Conservation (phyloP, 2,329 filamentous ascomycete species). For the Neopestalotiopsis clavispora region DNA sequence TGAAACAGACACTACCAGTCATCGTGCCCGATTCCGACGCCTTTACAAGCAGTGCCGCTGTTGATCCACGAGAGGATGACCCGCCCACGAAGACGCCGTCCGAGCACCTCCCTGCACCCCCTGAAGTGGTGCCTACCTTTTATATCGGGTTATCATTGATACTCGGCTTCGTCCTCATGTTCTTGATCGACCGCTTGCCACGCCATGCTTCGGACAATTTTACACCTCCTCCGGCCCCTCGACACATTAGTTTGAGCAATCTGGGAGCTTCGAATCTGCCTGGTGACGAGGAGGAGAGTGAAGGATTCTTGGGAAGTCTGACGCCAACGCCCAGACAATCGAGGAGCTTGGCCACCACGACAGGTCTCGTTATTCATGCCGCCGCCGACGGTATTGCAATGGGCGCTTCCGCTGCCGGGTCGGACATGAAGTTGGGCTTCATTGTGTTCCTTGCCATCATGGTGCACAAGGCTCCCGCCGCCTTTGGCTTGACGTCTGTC, state of each 20-base stretch:
- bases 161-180: conserved; percentile 94
- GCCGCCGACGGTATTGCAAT: conserved; percentile 95
- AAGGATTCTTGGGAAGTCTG: conserved; percentile 64
- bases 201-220: conserved; percentile 71
- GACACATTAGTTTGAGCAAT: conserved; percentile 89
- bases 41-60: not conserved
- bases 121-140: conserved; percentile 59
- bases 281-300: conserved; percentile 59
- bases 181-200: conserved; percentile 87
- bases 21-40: conserved; percentile 8
- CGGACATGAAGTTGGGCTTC: conserved; percentile 77
- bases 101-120: conserved; percentile 30
- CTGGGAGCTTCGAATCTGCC: conserved; percentile 60
- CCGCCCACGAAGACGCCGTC: conserved; percentile 39
- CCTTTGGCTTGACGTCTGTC: conserved; percentile 91
- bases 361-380: conserved; percentile 94
- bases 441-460: conserved; percentile 97
- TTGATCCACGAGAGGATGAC: conserved; percentile 18
- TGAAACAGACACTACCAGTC: conserved; percentile 8
- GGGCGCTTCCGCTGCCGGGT: conserved; percentile 82
- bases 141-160: conserved; percentile 89
- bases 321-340: conserved; percentile 62
- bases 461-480: conserved; percentile 95
- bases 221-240: conserved; percentile 68
- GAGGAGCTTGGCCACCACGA: conserved; percentile 79